Conservation (phyloP, 1,284 basidiomycete genomes). For the Leccinum subfulvum region DNA sequence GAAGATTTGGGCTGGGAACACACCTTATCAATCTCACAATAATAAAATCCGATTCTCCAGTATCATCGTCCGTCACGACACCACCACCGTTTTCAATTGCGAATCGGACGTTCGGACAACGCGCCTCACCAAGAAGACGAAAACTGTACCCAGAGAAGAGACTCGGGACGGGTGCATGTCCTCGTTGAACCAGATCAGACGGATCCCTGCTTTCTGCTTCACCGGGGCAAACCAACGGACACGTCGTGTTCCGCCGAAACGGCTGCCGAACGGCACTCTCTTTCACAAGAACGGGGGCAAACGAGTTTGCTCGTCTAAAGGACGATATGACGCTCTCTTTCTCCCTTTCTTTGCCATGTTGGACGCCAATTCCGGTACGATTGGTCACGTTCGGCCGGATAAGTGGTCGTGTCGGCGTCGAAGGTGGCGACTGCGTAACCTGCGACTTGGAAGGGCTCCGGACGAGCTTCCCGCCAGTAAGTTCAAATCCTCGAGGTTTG, state of each 20-base stretch:
- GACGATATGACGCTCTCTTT: slow-evolving; percentile 50
- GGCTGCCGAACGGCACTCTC: slow-evolving; percentile 40
- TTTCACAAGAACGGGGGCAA: slow-evolving; percentile 40
- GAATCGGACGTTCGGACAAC: slow-evolving; percentile 47
- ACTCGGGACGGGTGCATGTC: slow-evolving; percentile 11
- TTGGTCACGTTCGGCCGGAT: background rate
- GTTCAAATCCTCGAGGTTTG: slow-evolving; percentile 59
- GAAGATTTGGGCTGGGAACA: slow-evolving; percentile 3
- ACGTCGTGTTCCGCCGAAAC: slow-evolving; percentile 44
- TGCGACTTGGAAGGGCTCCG: slow-evolving; percentile 38
- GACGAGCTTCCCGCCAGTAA: slow-evolving; percentile 53
- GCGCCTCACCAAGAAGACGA: slow-evolving; percentile 63
- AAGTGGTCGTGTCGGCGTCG: slow-evolving; percentile 16
- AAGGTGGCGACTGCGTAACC: slow-evolving; percentile 14
- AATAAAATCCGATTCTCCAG: slow-evolving; percentile 57
- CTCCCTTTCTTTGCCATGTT: slow-evolving; percentile 18
- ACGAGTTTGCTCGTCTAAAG: slow-evolving; percentile 59
- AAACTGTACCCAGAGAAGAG: slow-evolving; percentile 58
- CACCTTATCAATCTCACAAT: slow-evolving; percentile 72
- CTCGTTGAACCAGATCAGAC: slow-evolving; percentile 8
- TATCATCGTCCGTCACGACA: slow-evolving; percentile 38
- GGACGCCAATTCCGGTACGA: background rate
- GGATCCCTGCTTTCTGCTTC: slow-evolving; percentile 19
- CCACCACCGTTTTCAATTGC: slow-evolving; percentile 64
- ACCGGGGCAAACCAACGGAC: slow-evolving; percentile 18